Conservation (phyloP, 768 basidiomycete species). For the Mycena vitilis region DNA sequence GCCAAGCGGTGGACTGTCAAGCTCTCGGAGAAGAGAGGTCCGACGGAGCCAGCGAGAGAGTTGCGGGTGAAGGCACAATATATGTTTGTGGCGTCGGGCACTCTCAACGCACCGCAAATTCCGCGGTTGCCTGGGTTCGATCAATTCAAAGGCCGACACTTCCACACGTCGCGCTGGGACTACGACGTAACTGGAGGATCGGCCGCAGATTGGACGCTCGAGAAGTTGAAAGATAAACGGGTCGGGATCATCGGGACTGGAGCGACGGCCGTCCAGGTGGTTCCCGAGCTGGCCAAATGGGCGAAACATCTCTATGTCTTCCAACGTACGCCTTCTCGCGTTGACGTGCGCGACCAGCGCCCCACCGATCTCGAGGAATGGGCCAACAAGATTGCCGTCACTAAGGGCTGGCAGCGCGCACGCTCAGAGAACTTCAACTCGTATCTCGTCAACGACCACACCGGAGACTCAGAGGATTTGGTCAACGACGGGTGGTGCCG, state of each 20-base stretch:
- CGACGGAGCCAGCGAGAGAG: slow-evolving; percentile 1
- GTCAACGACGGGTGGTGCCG: slow-evolving; percentile 29
- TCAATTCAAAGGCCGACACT: slow-evolving; percentile 15
- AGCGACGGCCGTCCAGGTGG: slow-evolving; percentile 35
- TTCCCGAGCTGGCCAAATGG: slow-evolving; percentile 33
- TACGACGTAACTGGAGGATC: slow-evolving; percentile 28
- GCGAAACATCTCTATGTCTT: slow-evolving; percentile 35
- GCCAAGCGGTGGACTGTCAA: slow-evolving; percentile 17
- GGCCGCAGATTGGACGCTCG: slow-evolving; percentile 7
- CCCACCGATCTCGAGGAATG: slow-evolving; percentile 26
- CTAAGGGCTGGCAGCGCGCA: slow-evolving; percentile 29
- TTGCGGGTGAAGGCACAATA: slow-evolving; percentile 4
- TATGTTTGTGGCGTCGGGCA: slow-evolving; percentile 11
- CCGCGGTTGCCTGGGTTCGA: slow-evolving; percentile 26
- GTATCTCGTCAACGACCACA: slow-evolving; percentile 4
- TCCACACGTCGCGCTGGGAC: slow-evolving; percentile 37
- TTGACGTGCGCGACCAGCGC: slow-evolving; percentile 34
- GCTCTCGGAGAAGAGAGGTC: slow-evolving; percentile 15
- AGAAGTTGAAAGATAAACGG: slow-evolving; percentile 27
- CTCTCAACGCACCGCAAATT: slow-evolving; percentile 26
- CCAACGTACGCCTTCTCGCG: slow-evolving; percentile 35
- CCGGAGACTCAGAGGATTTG: slow-evolving; percentile 10
- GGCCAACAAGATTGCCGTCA: slow-evolving; percentile 19
- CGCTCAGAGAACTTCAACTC: slow-evolving; percentile 28
- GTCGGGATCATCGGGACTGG: slow-evolving; percentile 37